Percentiles rank a stretch among this genome's conserved stretches.
These are phyloP conservation scores for Mycena haematopus DNA, from an alignment of 768 basidiomycete species.

Conservation along the genomic window DNA sequence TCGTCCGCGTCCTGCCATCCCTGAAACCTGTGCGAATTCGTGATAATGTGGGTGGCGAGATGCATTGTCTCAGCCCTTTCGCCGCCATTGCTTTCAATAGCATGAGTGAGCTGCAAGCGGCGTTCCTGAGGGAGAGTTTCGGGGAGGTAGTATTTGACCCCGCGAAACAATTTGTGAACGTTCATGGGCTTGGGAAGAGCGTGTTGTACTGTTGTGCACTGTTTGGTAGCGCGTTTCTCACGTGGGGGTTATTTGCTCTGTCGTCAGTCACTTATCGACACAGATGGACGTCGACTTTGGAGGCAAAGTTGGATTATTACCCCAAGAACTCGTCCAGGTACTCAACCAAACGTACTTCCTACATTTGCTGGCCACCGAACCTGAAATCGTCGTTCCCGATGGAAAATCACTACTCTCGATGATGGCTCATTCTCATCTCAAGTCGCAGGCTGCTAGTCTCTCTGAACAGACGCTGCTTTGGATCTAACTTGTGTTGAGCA, in stretches of 20 bases:
- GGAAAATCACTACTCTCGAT: constrained; percentile 77
- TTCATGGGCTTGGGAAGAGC: no score
- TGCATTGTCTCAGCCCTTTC: constrained; percentile 37
- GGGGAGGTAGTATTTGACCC: constrained; percentile 45
- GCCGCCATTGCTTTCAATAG: constrained; percentile 63
- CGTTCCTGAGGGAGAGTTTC: constrained; percentile 51
- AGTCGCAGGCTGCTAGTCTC: constrained; percentile 8
- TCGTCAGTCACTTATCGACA: neutral
- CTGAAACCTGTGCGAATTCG: constrained; percentile 60
- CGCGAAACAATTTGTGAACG: constrained; percentile 10
- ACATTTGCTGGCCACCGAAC: constrained; percentile 70
- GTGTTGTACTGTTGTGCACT: no score
- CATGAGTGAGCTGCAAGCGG: constrained; percentile 49
- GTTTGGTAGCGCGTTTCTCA: no score
- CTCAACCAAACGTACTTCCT: constrained; percentile 70
- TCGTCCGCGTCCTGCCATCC: constrained; percentile 55
- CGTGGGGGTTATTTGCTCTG: no score
- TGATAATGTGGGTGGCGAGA: constrained; percentile 60
- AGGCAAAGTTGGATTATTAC: constrained; percentile 41
- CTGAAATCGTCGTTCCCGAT: constrained; percentile 64
- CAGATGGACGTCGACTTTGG: constrained; percentile 1
- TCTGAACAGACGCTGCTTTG: neutral
- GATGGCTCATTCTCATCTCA: constrained; percentile 46
- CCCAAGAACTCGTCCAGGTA: constrained; percentile 59
- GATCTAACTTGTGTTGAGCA: neutral